Base-by-base conservation (phyloP, 1,139 yeast species). In the Blastobotrys arbuscula region DNA sequence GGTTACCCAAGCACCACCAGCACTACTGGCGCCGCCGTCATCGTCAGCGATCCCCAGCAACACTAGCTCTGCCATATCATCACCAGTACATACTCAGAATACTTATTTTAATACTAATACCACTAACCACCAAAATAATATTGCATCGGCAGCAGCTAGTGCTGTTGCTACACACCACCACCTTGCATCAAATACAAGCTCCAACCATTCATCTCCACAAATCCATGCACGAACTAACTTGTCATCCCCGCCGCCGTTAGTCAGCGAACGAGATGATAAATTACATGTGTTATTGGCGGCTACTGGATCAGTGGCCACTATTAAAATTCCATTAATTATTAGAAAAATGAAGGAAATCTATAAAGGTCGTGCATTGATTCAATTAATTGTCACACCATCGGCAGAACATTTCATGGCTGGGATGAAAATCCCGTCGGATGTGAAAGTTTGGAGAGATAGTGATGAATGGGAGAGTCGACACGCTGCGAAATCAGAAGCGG, bases 271-370 rank as follows among this genome's bases (percentile, higher is more conserved):
- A 3, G 45, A 42, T 26, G 45, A 36, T 2, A 35, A 31, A 13
- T 34, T 21, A n/a, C 45, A 42, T 24, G 92, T 84, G 63, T 92
- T 92, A 52, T 90, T 88, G 2, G 97, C 87, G 5, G 98, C 98
- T 5, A 92, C 97, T 1, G 96, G 85, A 0, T 98, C 99, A 1
- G 97, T 88, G 33, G 95, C 95, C 18, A 95, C 97, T 39, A 92
- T 72, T 50, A 92, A 72, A 38, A 92, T 82, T 82, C 54, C 55
- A 2, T 49, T 53, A 12, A 60, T 60, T 23, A 59, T 60, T 38
- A 55, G 50, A n/a, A 58, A 56, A 42, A 55, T 60, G 31, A 47
- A 51, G 30, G 55, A 56, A 31, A 48, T 57, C 5, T 60, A 60
- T 44, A 45, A 50, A 30, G 59, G 52, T 13, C 81, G 81, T 53